Conservation (phyloP, 192 early-diverging fungal species). For the Entomortierella parvispora region DNA sequence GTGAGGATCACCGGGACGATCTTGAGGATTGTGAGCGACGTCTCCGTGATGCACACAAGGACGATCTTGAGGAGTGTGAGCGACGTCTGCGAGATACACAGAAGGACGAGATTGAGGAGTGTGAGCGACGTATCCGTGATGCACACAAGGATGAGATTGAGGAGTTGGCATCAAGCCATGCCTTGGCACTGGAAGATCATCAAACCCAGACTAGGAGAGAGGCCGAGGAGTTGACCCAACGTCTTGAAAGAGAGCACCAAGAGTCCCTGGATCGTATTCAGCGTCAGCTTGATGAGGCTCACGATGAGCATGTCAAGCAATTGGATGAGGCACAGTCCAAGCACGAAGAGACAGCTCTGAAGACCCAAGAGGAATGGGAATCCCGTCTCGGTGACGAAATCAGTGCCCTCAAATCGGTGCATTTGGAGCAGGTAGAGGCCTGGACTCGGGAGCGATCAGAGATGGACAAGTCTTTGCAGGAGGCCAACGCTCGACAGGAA, state of each 20-base stretch:
- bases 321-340: slow-evolving; percentile 10
- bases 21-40: slow-evolving; percentile 8
- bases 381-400: background rate
- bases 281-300: slow-evolving; percentile 10
- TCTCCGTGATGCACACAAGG: slow-evolving; percentile 19
- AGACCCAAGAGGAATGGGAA: slow-evolving; percentile 3
- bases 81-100: slow-evolving; percentile 17
- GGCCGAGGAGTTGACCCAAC: background rate
- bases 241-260: slow-evolving; percentile 3
- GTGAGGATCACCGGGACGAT: slow-evolving; percentile 18
- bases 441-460: background rate
- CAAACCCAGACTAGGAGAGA: too few species aligned
- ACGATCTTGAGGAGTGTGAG: slow-evolving; percentile 14
- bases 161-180: slow-evolving; percentile 3
- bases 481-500: slow-evolving; percentile 13
- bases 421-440: slow-evolving; percentile 1
- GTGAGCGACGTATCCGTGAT: background rate
- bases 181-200: slow-evolving; percentile 3
- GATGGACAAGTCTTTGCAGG: slow-evolving; percentile 1
- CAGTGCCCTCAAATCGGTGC: background rate
- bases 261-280: slow-evolving; percentile 2
- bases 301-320: slow-evolving; percentile 3
- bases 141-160: slow-evolving; percentile 15
- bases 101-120: slow-evolving; percentile 13
- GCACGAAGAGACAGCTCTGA: background rate